Evolutionary conservation across 2,329 filamentous ascomycete species (phyloP), one percentile per base, ranked within the genome.

Genomic region (Fusarium stilboides): DNA sequence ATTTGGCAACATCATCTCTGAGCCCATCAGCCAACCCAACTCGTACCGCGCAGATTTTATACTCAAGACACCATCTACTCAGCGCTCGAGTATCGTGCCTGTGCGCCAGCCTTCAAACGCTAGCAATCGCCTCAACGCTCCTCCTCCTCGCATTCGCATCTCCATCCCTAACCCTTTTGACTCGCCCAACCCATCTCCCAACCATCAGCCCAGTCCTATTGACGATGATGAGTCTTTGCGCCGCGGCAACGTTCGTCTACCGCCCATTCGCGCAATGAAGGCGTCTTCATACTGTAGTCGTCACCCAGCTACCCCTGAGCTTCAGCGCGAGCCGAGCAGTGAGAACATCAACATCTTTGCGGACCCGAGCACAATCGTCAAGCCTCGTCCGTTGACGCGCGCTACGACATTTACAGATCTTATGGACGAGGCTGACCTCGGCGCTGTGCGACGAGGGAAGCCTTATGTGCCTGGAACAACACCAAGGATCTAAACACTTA

Each of bases 271-370:
- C 44, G 70, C 75, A 42, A 82, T 84, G 80, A 78, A 76, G 53
- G 68, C 73, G 7, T 75, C 74, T 2, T 73, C 70, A 19, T 67
- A 71, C 22, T 57, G 57, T 36, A 74, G 75, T 37, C 70, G 71
- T 28, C 70, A 62, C 14, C 70, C 74, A 34, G 70, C 64, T 37
- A 81, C 79, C 33, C 80, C 79, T 19, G 70, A 75, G 40, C 58
- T 81, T 51, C 77, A 80, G 45, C 77, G 81, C n/a, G 81, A 84
- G 64, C 79, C 80, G 5, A 85, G 81, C 70, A 81, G 77, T 52
- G 82, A 85, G 73, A 83, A 82, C 76, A 87, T 88, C 74, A 83
- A 85, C 65, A 79, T 88, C 10, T 87, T 86, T 59, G 84, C 84
- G 2, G 85, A 87, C 68, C 81, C 83, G 20, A 76, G 78, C 49